Conservation (phyloP, 225 moss, liverwort and hornwort species). For the Pseudisothecium myosuroides region DNA sequence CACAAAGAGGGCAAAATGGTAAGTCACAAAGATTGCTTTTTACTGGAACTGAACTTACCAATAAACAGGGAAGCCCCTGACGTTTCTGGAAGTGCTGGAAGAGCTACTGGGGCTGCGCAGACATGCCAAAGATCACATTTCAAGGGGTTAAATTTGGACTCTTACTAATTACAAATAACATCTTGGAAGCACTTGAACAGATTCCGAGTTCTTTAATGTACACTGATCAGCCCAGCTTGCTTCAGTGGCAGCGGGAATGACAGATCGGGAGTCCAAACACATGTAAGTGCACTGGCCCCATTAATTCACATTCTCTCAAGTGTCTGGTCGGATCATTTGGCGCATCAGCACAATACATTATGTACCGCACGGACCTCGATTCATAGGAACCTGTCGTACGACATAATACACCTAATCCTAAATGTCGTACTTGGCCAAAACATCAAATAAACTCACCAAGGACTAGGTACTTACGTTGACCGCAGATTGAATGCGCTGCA, state of each 20-base stretch:
- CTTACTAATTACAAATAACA: neutral
- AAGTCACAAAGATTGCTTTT: neutral
- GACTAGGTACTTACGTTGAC: conserved; percentile 22
- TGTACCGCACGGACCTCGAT: neutral
- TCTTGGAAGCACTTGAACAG: neutral
- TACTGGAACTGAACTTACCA: conserved; percentile 12
- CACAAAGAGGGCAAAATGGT: neutral
- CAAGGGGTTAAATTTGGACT: neutral
- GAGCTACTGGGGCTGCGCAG: conserved; percentile 45
- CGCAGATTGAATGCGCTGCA: conserved; percentile 19
- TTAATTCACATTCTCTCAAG: neutral
- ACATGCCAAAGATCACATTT: neutral
- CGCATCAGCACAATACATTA: neutral
- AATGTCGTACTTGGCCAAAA: neutral
- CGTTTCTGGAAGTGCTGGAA: conserved; percentile 43
- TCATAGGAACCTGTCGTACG: neutral
- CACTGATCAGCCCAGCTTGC: neutral
- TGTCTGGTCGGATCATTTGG: neutral
- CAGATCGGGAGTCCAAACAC: neutral
- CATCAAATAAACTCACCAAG: neutral
- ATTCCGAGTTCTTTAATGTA: neutral
- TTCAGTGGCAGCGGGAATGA: neutral
- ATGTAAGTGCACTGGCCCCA: neutral
- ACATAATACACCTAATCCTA: neutral
- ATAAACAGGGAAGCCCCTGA: conserved; percentile 6